These are phyloP conservation scores for Metschnikowia henanensis DNA, from an alignment of 805 yeast species.

Conservation along the genomic window DNA sequence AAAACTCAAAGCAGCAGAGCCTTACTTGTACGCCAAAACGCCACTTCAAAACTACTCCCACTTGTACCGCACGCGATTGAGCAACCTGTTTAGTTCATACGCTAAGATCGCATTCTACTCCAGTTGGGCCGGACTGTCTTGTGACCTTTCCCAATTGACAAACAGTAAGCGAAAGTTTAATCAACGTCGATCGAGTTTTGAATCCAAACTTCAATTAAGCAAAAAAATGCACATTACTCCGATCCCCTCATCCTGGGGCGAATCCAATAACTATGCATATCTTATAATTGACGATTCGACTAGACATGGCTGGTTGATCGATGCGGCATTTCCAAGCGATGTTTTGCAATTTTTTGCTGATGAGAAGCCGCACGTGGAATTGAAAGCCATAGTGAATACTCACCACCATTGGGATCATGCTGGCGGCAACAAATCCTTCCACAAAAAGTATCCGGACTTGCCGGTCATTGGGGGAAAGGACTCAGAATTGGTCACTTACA, in stretches of 20 bases:
- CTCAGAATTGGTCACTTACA: constrained; percentile 67
- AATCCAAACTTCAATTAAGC: background rate
- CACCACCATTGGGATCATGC: constrained; percentile 97
- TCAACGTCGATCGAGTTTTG: too few relatives aligned
- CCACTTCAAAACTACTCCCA: background rate
- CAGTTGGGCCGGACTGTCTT: background rate
- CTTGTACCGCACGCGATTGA: background rate
- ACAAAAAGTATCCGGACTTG: constrained; percentile 41
- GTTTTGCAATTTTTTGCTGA: constrained; percentile 44
- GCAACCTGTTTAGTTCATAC: background rate
- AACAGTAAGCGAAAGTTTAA: background rate
- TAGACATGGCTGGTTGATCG: constrained; percentile 77
- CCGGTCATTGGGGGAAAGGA: constrained; percentile 85
- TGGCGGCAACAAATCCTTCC: constrained; percentile 69
- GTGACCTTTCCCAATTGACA: background rate
- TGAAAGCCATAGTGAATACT: constrained; percentile 85
- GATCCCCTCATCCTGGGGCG: constrained; percentile 93
- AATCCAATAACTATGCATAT: constrained; percentile 90
- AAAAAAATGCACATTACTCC: constrained; percentile 72
- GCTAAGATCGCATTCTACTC: background rate
- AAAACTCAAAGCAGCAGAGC: too few relatives aligned
- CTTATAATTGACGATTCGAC: constrained; percentile 67
- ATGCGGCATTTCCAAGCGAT: constrained; percentile 88
- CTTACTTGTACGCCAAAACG: too few relatives aligned
- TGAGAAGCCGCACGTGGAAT: constrained; percentile 41